Base-by-base conservation (phyloP, 352 stramenopile genomes). In the Globisporangium cederbergense region DNA sequence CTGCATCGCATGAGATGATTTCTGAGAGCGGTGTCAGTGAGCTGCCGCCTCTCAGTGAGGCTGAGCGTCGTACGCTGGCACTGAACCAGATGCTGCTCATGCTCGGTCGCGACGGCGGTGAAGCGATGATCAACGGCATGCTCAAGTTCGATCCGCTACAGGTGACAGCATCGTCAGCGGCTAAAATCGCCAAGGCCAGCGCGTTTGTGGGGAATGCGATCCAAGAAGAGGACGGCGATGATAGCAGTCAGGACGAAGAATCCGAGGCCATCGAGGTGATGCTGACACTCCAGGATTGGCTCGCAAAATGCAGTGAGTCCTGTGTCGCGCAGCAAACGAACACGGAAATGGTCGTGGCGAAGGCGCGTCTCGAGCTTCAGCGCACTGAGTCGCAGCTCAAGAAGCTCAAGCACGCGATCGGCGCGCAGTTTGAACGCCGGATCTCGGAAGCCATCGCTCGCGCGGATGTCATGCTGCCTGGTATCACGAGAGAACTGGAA, bases 281-380 rank as follows among this genome's bases (percentile, higher is more conserved):
- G n/a, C 43, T 79, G n/a, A 83, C 77, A 9, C 70, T 90, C 28
- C 71, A 88, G 32, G 76, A 86, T 16, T 90, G 81, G 81, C 64
- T 88, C 0, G 36, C 63, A 3, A 88, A 90, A 53, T 90, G 78
- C 58, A 70, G 80, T 61, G 79, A 86, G 61, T 77, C 66, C 57
- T 90, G 76, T 42, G 40, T 71, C 18, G 71, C 64, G 0, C 77
- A 81, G 45, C 68, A 85, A 22, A 70, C 60, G 1, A 75, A 81
- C 49, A 72, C 75, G 6, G 58, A 68, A 0, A 64, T 78, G 7
- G 66, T 77, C 1, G 79, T 78, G 1, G 72, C 68, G 0, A 81
- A 76, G 28, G 81, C 81, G 0, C 61, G 67, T 22, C 71, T 67
- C 3, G 81, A 90, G 46, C 56, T 90, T 8, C 42, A 85, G 28